Evolutionary conservation across 2,329 filamentous ascomycete species (phyloP).

Genomic region (Xylariomycetidae sp.): DNA sequence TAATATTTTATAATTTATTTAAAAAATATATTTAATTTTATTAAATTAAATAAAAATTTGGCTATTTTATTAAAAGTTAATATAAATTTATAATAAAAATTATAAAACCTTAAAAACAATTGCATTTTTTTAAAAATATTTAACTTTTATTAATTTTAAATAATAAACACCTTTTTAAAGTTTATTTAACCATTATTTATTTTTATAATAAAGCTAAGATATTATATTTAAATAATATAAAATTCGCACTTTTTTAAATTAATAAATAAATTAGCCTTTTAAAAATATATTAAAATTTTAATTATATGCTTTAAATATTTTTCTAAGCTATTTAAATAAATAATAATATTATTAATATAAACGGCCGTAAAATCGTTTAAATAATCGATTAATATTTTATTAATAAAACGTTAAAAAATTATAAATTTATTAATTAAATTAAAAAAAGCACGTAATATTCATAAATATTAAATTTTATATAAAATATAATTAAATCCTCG

Average conservation of each 20-base stretch:
- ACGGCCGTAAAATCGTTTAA: slow-evolving; percentile 4
- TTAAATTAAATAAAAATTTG: slow-evolving; percentile 1
- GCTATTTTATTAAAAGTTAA: neutral
- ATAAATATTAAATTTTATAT: slow-evolving; percentile 1
- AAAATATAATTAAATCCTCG: slow-evolving; percentile 4
- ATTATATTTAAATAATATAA: slow-evolving; percentile 1
- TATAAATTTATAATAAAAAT: slow-evolving; percentile 6
- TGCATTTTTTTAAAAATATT: slow-evolving; percentile 4
- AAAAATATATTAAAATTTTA: slow-evolving; percentile 1
- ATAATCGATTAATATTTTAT: slow-evolving; percentile 2
- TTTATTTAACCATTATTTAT: neutral
- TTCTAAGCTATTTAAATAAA: slow-evolving; percentile 1
- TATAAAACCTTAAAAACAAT: slow-evolving; percentile 4
- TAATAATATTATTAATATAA: slow-evolving; percentile 7
- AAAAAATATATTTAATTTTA: neutral
- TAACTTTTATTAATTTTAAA: slow-evolving; percentile 3
- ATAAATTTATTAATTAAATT: neutral
- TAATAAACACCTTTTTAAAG: neutral
- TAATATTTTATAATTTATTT: neutral
- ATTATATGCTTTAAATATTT: slow-evolving; percentile 1
- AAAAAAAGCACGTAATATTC: slow-evolving; percentile 5
- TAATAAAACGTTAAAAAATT: slow-evolving; percentile 6
- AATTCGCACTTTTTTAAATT: slow-evolving; percentile 2
- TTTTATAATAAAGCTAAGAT: slow-evolving; percentile 1
- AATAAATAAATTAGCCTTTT: neutral